Evolutionary conservation across 192 early-diverging fungal genomes (phyloP).

Genomic region (Coemansia sp.): DNA sequence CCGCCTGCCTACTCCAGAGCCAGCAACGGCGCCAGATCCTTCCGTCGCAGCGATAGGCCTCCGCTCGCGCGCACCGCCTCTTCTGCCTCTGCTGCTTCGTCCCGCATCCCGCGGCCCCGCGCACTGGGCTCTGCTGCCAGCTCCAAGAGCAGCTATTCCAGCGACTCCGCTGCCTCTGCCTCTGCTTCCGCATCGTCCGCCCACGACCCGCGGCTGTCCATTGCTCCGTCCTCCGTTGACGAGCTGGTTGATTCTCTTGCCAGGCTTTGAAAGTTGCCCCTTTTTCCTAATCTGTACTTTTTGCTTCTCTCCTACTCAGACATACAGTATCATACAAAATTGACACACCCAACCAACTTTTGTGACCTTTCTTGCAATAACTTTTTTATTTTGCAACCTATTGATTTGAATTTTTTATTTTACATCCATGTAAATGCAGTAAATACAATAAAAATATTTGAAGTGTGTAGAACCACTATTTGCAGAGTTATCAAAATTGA

Average conservation of each 20-base stretch:
- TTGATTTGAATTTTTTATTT: too few species aligned
- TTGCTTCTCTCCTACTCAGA: not conserved
- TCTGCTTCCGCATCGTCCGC: constrained; percentile 7
- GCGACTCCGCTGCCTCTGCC: not conserved
- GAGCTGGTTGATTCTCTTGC: constrained; percentile 23
- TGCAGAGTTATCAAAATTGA: too few species aligned
- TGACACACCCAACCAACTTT: too few species aligned
- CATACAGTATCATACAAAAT: too few species aligned
- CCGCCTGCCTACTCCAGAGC: not conserved
- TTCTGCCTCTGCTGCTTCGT: not conserved
- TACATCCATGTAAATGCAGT: too few species aligned
- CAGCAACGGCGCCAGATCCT: not conserved
- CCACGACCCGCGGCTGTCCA: not conserved
- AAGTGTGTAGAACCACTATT: too few species aligned
- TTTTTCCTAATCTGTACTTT: not conserved
- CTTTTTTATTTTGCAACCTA: too few species aligned
- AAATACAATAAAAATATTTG: too few species aligned
- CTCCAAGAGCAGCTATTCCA: constrained; percentile 2
- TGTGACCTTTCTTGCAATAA: too few species aligned
- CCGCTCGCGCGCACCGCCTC: too few species aligned
- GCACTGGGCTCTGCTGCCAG: constrained; percentile 7
- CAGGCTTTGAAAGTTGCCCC: constrained; percentile 6
- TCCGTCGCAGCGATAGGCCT: not conserved
- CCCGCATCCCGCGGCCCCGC: constrained; percentile 29
- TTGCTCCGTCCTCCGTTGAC: constrained; percentile 12